Evolutionary conservation across 345 rosid species (phyloP).

Genomic region (Bruguiera parviflora): DNA sequence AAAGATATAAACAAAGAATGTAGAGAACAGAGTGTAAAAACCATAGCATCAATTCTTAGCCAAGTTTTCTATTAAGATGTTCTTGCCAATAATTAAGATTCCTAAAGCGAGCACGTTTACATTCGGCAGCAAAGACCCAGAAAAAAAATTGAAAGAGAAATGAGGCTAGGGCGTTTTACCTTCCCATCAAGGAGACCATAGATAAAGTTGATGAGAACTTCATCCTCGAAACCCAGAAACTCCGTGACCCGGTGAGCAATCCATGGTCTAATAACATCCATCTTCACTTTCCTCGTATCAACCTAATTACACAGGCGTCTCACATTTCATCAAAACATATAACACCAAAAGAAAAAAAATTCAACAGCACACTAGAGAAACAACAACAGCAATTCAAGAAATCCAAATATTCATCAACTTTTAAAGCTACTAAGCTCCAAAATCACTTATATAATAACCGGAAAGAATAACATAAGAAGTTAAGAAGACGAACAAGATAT

Average conservation of each 20-base stretch:
- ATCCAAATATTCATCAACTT: background rate
- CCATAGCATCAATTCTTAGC: conserved; percentile 14
- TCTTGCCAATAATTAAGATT: conserved; percentile 1
- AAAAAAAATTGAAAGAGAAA: background rate
- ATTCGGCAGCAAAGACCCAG: background rate
- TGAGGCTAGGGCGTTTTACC: conserved; percentile 31
- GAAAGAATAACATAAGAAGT: background rate
- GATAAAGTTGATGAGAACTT: conserved; percentile 93
- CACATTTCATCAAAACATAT: background rate
- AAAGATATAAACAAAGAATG: background rate
- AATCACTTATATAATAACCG: background rate
- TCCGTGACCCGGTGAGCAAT: conserved; percentile 88
- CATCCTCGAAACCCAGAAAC: conserved; percentile 96
- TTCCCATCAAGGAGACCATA: conserved; percentile 89
- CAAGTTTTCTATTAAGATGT: conserved; percentile 9
- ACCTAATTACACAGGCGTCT: conserved; percentile 41
- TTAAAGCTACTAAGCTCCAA: background rate
- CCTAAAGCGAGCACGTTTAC: conserved; percentile 11
- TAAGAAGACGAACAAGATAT: conserved; percentile 55
- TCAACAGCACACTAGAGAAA: background rate
- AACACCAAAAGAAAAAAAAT: background rate
- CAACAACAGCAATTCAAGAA: background rate
- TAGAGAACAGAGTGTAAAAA: background rate
- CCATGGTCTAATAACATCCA: conserved; percentile 95
- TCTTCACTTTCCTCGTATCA: conserved; percentile 83